Conservation (phyloP, 2,329 filamentous ascomycete genomes). For the Epichloe baconii region DNA sequence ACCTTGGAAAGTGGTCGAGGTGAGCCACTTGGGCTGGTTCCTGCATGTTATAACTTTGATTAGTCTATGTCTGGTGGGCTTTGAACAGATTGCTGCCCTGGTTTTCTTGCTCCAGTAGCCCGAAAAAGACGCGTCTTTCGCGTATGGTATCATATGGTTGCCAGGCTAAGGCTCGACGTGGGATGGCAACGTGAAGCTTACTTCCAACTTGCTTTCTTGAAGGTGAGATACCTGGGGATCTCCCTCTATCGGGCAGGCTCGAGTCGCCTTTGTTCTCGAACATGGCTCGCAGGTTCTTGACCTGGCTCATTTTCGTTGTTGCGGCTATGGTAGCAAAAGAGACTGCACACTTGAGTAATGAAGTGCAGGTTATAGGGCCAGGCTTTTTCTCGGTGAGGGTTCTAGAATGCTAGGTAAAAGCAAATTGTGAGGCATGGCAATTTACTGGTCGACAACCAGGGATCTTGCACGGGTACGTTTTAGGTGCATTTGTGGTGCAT, state of each 20-base stretch:
- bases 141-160: background rate
- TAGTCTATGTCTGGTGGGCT: slow-evolving; percentile 9
- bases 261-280: slow-evolving; percentile 61
- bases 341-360: background rate
- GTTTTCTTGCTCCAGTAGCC: background rate
- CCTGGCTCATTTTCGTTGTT: slow-evolving; percentile 41
- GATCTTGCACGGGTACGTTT: background rate
- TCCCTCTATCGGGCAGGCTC: slow-evolving; percentile 55
- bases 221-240: slow-evolving; percentile 45
- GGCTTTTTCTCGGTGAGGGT: background rate
- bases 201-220: slow-evolving; percentile 10
- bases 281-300: slow-evolving; percentile 66
- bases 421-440: background rate
- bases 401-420: background rate
- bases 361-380: background rate
- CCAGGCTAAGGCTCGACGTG: background rate
- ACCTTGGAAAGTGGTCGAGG: slow-evolving; percentile 61
- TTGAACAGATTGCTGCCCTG: background rate
- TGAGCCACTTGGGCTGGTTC: slow-evolving; percentile 30
- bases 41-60: slow-evolving; percentile 13
- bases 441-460: background rate
- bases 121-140: background rate
- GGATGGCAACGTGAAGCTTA: slow-evolving; percentile 7
- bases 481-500: background rate
- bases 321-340: background rate